Evolutionary conservation across 176 grass and related monocot species (phyloP), one percentile per base, ranked within the genome.

Genomic region (Themeda triandra): DNA sequence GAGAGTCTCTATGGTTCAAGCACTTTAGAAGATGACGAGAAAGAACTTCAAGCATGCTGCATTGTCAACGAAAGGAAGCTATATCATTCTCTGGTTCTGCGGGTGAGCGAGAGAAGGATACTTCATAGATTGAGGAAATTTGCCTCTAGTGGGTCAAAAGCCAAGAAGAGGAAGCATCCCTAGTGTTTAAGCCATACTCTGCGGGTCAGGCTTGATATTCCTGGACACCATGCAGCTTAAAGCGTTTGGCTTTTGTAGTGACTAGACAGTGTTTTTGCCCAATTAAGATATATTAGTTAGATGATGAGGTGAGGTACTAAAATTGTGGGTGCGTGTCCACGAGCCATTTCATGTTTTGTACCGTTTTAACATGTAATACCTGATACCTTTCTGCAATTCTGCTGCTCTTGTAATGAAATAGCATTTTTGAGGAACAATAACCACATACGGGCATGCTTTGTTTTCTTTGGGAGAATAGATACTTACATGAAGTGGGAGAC

Each of bases 31-130:
- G 89, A 92, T 73, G 91, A 93, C 40, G 42, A 66, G 73, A 51
- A 77, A 8, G 92, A 44, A 63, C 75, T 93, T 66, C 48, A 10
- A 62, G 51, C 69, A 75, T 95, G 96, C 54, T 80, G 56, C 82
- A 78, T 19, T 63, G 13, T 84, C 40, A 82, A 82, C 3, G 78
- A 94, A 59, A 92, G 89, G 41, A 92, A 92, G 56, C 48, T 83
- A 49, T 93, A 92, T 51, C 87, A 98, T 92, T 93, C 96, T 24
- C 80, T 95, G 78, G 89, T 95, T 62, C 70, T 98, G 83, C 87
- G 80, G 17, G 78, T 90, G 75, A 86, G 89, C 10, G 93, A 95
- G 84, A 94, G 91, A 79, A 85, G 79, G 75, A 92, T 98, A 77
- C 92, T 98, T 65, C 33, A 42, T n/a, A 93, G 81, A 65, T 32